Evolutionary conservation across 202 grass and related monocot species (phyloP).

Genomic region (Cymbopogon flexuosus): DNA sequence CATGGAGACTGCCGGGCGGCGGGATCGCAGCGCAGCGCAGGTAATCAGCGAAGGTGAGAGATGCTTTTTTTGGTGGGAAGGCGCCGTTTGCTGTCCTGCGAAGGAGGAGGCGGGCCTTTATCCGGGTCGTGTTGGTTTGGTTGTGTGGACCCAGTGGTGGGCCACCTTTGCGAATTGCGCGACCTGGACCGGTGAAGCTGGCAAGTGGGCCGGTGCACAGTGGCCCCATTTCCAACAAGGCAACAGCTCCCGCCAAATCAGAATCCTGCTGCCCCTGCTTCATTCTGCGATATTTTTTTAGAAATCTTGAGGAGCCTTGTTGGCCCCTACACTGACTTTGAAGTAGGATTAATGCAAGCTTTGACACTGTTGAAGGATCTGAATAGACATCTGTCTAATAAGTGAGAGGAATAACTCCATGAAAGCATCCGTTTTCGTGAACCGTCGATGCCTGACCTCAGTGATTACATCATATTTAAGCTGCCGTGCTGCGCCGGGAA

Average conservation of each 20-base stretch:
- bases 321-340: too few species aligned
- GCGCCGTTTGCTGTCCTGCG: neutral
- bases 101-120: neutral
- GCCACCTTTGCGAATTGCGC: neutral
- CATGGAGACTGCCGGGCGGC: conserved; percentile 30
- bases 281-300: too few species aligned
- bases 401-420: neutral
- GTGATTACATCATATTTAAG: neutral
- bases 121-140: neutral
- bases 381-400: neutral
- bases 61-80: conserved; percentile 20
- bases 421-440: neutral
- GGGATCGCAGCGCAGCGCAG: neutral
- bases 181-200: conserved; percentile 22
- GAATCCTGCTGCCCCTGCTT: neutral
- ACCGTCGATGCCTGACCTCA: neutral
- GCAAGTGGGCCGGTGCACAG: too few species aligned
- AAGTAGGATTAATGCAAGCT: neutral
- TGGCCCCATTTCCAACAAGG: too few species aligned
- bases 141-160: conserved; percentile 28
- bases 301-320: too few species aligned
- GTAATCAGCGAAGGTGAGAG: too few species aligned
- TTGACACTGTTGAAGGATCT: neutral
- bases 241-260: neutral
- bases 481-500: neutral